Evolutionary conservation across 345 rosid species (phyloP), one percentile per base, ranked within the genome.

Genomic region (Anastatica hierochuntica): DNA sequence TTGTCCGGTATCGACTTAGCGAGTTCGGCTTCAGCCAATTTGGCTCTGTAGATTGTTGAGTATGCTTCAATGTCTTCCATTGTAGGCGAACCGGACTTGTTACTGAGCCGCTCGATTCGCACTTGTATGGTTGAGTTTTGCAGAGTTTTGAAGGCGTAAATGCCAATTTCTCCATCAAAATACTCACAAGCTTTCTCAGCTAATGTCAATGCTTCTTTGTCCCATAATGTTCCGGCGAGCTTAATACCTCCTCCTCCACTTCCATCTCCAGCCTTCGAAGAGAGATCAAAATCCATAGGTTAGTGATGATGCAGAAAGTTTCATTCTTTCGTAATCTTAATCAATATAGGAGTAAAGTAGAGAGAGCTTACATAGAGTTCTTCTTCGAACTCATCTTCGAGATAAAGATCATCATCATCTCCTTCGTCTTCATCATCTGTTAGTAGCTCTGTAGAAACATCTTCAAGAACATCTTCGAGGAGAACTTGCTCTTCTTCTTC

Each of bases 201-300:
- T 64, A 84, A 66, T 5, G 71, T 24, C 16, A 90, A 67, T 39
- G 87, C 96, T 74, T 82, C 81, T 66, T 84, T 80, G 36, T 90
- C 98, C 96, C 96, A 82, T 79, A 77, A 58, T 41, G 89, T 80
- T 49, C 98, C 95, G 8, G 85, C 87, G 8, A 87, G 78, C 23
- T 81, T 69, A 43, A 87, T 71, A 31, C 98, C 92, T 53, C 96
- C 96, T 67, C 98, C 96, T 14, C 76, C 89, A 35, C 68, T 73
- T 49, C 96, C 98, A 75, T 90, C 95, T 54, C 95, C 96, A 43
- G 50, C 80, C 98, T 90, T 63, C 54, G 55, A 4, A 36, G 37
- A 53, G n/a, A n/a, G n/a, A 19, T 26, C 11, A 12, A 41, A 58
- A 11, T n/a, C n/a, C n/a, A n/a, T n/a, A n/a, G n/a, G n/a, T n/a